phyloP scores from a whole-genome alignment of 2,329 filamentous ascomycete species.

The Chaetomiaceae sp. region DNA sequence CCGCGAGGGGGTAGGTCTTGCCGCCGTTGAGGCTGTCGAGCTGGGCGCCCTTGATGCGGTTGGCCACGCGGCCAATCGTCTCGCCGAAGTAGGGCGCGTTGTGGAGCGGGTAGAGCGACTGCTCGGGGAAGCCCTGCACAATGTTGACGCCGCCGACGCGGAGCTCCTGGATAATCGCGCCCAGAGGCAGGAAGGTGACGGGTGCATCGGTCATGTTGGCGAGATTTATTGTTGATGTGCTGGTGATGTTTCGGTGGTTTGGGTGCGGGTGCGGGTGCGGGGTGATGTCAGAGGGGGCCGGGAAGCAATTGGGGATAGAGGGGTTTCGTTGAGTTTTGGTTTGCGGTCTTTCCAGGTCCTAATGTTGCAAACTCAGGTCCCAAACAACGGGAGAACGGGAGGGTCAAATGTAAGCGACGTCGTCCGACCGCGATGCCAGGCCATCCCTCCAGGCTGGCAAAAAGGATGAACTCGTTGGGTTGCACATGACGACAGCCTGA shows the following conservation, averaged over 20 bases:
- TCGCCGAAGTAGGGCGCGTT: conserved; percentile 84
- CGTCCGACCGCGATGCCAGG: background rate
- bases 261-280: background rate
- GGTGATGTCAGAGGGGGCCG: conserved; percentile 6
- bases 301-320: conserved; percentile 5
- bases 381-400: too few relatives aligned
- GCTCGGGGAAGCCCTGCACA: conserved; percentile 76
- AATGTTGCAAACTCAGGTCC: too few relatives aligned
- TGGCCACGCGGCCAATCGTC: conserved; percentile 82
- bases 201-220: conserved; percentile 42
- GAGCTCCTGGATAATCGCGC: conserved; percentile 78
- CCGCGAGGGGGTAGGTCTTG: conserved; percentile 62
- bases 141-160: conserved; percentile 75
- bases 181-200: conserved; percentile 66
- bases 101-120: conserved; percentile 68
- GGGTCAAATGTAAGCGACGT: too few relatives aligned
- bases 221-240: background rate
- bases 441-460: conserved; percentile 1
- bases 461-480: conserved; percentile 9
- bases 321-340: too few relatives aligned
- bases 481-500: conserved; percentile 23
- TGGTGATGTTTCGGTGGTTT: background rate
- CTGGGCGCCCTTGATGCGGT: conserved; percentile 69
- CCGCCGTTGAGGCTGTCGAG: conserved; percentile 66
- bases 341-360: too few relatives aligned